Evolutionary conservation across 805 yeast species (phyloP).

Genomic region (Zygosaccharomyces rouxii): DNA sequence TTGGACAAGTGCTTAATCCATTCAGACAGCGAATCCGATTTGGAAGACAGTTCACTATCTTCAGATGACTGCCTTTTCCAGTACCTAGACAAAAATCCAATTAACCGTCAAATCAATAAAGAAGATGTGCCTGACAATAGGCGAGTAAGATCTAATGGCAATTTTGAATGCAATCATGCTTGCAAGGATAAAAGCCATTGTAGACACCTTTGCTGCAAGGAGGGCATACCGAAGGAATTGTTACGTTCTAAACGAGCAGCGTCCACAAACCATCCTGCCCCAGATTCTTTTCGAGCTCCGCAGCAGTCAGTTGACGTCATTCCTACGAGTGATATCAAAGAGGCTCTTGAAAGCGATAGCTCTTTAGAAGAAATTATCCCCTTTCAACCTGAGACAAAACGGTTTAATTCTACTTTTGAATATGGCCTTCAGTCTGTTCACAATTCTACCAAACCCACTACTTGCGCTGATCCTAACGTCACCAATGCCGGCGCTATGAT

Average conservation of each 20-base stretch:
- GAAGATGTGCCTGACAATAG: constrained; percentile 11
- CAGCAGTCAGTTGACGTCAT: background rate
- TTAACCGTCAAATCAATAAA: background rate
- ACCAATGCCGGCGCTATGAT: background rate
- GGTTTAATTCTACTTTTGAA: background rate
- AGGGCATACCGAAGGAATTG: constrained; percentile 35
- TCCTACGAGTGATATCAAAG: background rate
- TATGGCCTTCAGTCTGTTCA: background rate
- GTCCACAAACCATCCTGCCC: background rate
- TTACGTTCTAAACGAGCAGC: constrained; percentile 6
- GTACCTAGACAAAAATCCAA: constrained; percentile 10
- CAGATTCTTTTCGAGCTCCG: background rate
- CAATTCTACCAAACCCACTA: background rate
- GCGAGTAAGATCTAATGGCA: constrained; percentile 28
- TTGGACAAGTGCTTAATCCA: constrained; percentile 10
- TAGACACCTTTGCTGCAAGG: constrained; percentile 46
- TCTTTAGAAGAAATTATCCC: background rate
- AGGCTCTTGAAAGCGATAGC: background rate
- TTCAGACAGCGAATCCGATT: constrained; percentile 11
- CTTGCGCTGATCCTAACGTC: background rate
- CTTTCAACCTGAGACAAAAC: background rate
- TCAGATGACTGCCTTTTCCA: constrained; percentile 31
- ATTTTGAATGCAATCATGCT: constrained; percentile 39
- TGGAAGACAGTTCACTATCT: constrained; percentile 14
- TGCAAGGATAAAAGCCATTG: constrained; percentile 40